Evolutionary conservation across 2,329 filamentous ascomycete genomes (phyloP).

Genomic region (Ceratocystis destructans): DNA sequence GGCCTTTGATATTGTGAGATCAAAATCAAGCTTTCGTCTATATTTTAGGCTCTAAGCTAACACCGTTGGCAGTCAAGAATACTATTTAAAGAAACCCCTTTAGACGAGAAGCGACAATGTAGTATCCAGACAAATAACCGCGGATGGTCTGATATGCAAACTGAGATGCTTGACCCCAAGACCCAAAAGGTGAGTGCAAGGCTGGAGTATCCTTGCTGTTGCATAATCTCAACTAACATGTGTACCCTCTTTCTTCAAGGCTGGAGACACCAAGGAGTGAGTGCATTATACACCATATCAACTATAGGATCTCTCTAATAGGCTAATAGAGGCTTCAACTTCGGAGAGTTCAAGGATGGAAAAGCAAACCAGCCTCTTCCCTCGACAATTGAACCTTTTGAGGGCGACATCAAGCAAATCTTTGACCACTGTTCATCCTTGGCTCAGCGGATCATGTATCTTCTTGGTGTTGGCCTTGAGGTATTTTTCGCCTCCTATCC

Average conservation of each 20-base stretch:
- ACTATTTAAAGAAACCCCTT: conserved; percentile 44
- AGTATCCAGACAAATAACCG: conserved; percentile 68
- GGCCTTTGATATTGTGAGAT: conserved; percentile 58
- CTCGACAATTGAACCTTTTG: conserved; percentile 42
- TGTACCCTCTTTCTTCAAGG: conserved; percentile 30
- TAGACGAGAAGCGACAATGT: conserved; percentile 59
- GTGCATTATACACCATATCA: conserved; percentile 19
- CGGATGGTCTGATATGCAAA: conserved; percentile 80
- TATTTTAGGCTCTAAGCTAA: too few species aligned
- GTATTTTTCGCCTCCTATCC: conserved; percentile 29
- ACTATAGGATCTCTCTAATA: not conserved
- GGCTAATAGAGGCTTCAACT: conserved; percentile 68
- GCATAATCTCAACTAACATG: not conserved
- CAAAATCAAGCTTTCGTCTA: too few species aligned
- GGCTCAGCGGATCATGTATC: conserved; percentile 56
- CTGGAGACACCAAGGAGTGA: conserved; percentile 81
- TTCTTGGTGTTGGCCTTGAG: conserved; percentile 65
- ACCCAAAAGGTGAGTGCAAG: conserved; percentile 52
- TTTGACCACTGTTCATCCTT: conserved; percentile 56
- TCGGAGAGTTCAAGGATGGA: conserved; percentile 58
- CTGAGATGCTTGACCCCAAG: conserved; percentile 74
- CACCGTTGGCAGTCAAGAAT: not conserved
- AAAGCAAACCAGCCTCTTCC: conserved; percentile 69
- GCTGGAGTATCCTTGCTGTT: conserved; percentile 2
- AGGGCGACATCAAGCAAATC: conserved; percentile 52